These are phyloP conservation scores for Russula lepida DNA, from an alignment of 768 basidiomycete species.

Conservation along the genomic window DNA sequence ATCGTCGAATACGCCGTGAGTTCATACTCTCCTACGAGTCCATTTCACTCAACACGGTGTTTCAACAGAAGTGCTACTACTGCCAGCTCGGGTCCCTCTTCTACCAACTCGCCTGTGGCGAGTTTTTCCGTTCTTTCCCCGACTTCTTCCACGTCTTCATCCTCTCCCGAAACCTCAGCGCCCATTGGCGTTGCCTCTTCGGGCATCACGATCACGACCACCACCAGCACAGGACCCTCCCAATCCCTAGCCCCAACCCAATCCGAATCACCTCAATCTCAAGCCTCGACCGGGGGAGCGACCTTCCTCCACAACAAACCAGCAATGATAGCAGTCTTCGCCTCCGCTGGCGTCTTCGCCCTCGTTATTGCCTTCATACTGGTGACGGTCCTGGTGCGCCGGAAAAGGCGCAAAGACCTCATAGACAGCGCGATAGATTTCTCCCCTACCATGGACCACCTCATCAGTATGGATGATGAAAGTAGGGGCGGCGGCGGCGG, in stretches of 20 bases:
- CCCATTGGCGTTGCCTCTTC: constrained; percentile 4
- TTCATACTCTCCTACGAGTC: not conserved
- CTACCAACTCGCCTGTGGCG: constrained; percentile 1
- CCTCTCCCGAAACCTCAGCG: not conserved
- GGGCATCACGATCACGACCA: constrained; percentile 22
- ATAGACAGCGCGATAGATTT: constrained; percentile 24
- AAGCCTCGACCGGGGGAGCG: constrained; percentile 21
- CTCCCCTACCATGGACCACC: constrained; percentile 3
- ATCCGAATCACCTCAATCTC: constrained; percentile 18
- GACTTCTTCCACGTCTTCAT: not conserved
- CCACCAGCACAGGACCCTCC: constrained; percentile 24
- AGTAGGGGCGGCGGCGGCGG: not conserved
- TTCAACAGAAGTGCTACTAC: not conserved
- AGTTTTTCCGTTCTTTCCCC: not conserved
- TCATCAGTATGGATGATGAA: not conserved
- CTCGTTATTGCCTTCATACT: constrained; percentile 39
- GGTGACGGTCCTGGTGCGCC: constrained; percentile 42
- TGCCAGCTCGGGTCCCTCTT: not conserved
- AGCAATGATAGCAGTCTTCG: constrained; percentile 53
- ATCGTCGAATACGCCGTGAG: not conserved
- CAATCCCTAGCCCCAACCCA: not conserved
- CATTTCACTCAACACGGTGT: not conserved
- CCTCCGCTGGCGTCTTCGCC: constrained; percentile 40
- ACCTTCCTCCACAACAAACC: constrained; percentile 58
- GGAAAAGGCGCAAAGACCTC: constrained; percentile 33